Evolutionary conservation across 2,329 filamentous ascomycete genomes (phyloP), one percentile per base, ranked within the genome.

Genomic region (Fusarium agapanthi): DNA sequence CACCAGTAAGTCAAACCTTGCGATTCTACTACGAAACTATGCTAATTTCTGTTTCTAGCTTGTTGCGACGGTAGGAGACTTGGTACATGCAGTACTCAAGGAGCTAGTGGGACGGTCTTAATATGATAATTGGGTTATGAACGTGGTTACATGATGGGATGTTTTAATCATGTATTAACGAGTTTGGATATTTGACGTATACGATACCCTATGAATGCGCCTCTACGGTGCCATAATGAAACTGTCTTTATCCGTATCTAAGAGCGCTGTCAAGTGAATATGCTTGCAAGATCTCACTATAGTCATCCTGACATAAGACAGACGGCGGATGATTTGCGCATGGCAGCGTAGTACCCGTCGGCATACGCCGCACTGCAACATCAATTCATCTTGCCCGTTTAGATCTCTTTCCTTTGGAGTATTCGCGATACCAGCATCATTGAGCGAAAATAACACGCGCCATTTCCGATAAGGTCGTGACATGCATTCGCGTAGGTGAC

Each of bases 1-100:
- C 73, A 58, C 73, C 73, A n/a, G 73, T 75, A 69, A 69, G 73
- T 72, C 11, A 13, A 26, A 7, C 6, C 0, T 30, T 3, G 20
- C 6, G 7, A 14, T 43, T 13, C 4, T 6, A 22, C 6, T 14
- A 15, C 10, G 38, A n/a, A 14, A 16, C 38, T 38, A 40, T 6
- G 16, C 28, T 50, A 37, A 61, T 50, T 54, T 4, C 5, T 16
- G 20, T 6, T 30, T 66, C 40, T 44, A 80, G 79, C 79, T 81
- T 22, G 74, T 81, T n/a, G 79, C 79, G 8, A 80, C 79, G 4
- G 72, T 79, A 3, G 79, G 77, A 28, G 79, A 81, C 45, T 73
- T 81, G 30, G 79, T 80, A 11, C 79, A 80, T 45, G 79, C 79
- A 9, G 70, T 81, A 7, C 69, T 81, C 14, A 77, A 79, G 61